Conservation (phyloP, 495 filamentous ascomycete genomes). For the Talaromyces stipitatus region DNA sequence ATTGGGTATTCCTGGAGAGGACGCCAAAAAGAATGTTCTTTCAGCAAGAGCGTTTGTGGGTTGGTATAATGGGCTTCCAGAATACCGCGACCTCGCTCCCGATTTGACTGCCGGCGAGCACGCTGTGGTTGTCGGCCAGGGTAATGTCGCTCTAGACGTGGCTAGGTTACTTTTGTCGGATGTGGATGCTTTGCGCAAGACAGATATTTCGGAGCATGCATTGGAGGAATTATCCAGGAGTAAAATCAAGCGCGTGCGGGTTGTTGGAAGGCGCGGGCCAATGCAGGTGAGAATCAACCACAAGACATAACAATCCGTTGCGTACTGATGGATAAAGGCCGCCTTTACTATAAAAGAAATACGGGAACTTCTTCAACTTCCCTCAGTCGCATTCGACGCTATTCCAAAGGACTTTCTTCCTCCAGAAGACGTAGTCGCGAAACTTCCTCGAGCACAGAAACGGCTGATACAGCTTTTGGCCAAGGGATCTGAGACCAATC, state of each 20-base stretch:
- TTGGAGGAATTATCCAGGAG: constrained; percentile 66
- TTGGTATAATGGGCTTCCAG: constrained; percentile 95
- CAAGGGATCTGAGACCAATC: constrained; percentile 55
- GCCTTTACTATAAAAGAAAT: constrained; percentile 92
- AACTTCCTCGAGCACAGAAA: constrained; percentile 63
- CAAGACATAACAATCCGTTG: constrained; percentile 6
- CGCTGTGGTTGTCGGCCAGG: constrained; percentile 86
- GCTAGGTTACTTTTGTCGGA: constrained; percentile 76
- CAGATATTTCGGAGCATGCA: constrained; percentile 82
- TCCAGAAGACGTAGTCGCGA: constrained; percentile 41
- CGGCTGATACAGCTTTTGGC: constrained; percentile 72
- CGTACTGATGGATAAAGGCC: constrained; percentile 41
- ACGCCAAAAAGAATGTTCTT: constrained; percentile 60
- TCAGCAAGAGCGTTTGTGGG: constrained; percentile 93
- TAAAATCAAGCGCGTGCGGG: constrained; percentile 66
- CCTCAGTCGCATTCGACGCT: constrained; percentile 61
- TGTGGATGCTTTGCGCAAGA: constrained; percentile 63
- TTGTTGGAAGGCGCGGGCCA: constrained; percentile 81
- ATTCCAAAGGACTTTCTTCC: constrained; percentile 59
- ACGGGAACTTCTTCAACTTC: constrained; percentile 78
- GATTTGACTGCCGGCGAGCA: constrained; percentile 71
- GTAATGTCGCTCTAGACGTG: constrained; percentile 93
- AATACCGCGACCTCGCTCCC: constrained; percentile 68
- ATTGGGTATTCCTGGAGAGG: constrained; percentile 76
- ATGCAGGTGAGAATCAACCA: constrained; percentile 53